Percentiles rank a stretch among this genome's conserved stretches.
phyloP scores from a whole-genome alignment of 768 basidiomycete genomes.

The Tulasnella sp. region DNA sequence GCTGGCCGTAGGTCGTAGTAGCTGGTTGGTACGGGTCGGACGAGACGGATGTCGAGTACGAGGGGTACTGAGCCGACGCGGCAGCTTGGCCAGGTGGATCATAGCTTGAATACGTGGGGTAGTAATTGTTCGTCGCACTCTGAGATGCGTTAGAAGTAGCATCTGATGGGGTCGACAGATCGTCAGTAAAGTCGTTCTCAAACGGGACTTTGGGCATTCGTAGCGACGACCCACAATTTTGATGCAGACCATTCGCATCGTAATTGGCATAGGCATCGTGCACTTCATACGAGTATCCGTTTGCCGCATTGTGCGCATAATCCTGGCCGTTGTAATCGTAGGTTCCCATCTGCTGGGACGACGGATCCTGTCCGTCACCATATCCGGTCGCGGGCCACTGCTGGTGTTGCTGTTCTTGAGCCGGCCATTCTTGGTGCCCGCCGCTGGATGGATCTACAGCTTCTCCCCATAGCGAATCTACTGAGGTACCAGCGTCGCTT shows the following conservation, averaged over 20 bases:
- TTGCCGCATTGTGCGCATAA: constrained; percentile 38
- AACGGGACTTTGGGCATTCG: background rate
- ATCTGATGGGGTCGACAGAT: background rate
- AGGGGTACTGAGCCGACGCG: constrained; percentile 12
- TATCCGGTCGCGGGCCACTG: background rate
- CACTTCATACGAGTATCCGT: constrained; percentile 21
- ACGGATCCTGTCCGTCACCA: constrained; percentile 28
- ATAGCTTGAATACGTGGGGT: constrained; percentile 21
- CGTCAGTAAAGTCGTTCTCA: background rate
- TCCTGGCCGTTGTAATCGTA: constrained; percentile 36
- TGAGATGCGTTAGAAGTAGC: background rate
- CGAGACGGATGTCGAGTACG: constrained; percentile 9
- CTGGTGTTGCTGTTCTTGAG: constrained; percentile 14
- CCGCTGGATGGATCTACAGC: background rate
- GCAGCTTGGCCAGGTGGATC: constrained; percentile 14
- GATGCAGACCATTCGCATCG: constrained; percentile 15
- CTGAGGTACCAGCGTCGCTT: constrained; percentile 2
- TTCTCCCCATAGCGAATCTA: constrained; percentile 21
- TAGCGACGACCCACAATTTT: constrained; percentile 19
- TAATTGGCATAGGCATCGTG: constrained; percentile 31
- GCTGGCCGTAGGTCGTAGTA: constrained; percentile 27
- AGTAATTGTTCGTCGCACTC: constrained; percentile 28
- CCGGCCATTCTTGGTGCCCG: constrained; percentile 10
- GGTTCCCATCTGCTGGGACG: constrained; percentile 15
- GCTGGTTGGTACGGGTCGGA: constrained; percentile 16